Percentiles rank a stretch among this genome's conserved stretches.
These are phyloP conservation scores for Hypomontagnella monticulosa DNA, from an alignment of 495 filamentous ascomycete species.

Conservation along the genomic window DNA sequence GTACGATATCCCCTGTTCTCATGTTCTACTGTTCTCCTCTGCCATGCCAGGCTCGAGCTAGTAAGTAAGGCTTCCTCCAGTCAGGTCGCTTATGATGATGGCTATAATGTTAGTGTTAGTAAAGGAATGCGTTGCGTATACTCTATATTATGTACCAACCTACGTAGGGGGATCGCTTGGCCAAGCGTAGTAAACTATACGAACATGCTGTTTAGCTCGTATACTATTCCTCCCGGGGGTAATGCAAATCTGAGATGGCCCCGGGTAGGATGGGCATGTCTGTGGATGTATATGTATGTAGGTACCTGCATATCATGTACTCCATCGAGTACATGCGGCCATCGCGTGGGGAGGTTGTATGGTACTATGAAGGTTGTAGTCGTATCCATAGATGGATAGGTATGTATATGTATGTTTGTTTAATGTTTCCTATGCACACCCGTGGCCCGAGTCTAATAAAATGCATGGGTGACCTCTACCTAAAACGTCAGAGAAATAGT, in stretches of 20 bases:
- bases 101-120: neutral
- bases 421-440: slow-evolving; percentile 24
- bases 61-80: slow-evolving; percentile 21
- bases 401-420: no score
- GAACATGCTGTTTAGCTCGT: slow-evolving; percentile 16
- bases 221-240: slow-evolving; percentile 10
- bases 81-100: slow-evolving; percentile 15
- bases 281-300: slow-evolving; percentile 1
- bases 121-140: no score
- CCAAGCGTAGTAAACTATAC: slow-evolving; percentile 14
- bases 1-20: slow-evolving; percentile 18
- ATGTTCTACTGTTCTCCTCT: neutral
- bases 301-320: slow-evolving; percentile 17
- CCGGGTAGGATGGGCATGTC: slow-evolving; percentile 1
- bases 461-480: slow-evolving; percentile 39
- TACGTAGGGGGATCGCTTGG: neutral
- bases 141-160: neutral
- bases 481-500: slow-evolving; percentile 45
- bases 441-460: slow-evolving; percentile 36
- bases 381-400: no score
- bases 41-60: no score
- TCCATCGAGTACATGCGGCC: slow-evolving; percentile 10
- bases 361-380: no score
- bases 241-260: neutral
- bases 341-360: slow-evolving; percentile 10